Conservation (phyloP, 345 rosid species). For the Salix caprea region DNA sequence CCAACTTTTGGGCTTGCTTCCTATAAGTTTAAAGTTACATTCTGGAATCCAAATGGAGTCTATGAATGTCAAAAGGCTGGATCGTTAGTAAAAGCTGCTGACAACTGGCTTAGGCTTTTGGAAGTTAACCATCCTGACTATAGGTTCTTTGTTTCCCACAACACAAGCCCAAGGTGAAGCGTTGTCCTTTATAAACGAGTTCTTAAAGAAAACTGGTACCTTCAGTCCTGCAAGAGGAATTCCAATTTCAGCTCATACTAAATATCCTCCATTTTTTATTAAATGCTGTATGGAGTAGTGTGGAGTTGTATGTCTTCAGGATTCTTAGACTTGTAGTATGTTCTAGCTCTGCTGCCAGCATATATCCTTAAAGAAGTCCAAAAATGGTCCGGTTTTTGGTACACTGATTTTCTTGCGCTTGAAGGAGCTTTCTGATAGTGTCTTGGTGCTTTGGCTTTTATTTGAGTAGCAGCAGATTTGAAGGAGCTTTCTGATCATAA, state of each 20-base stretch:
- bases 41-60: conserved; percentile 61
- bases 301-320: background rate
- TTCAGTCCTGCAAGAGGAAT: conserved; percentile 17
- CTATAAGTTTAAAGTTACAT: conserved; percentile 65
- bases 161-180: conserved; percentile 21
- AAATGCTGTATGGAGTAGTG: background rate
- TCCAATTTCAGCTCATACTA: background rate
- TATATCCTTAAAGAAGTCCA: background rate
- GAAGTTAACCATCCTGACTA: conserved; percentile 77
- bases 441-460: background rate
- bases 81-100: conserved; percentile 58
- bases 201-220: conserved; percentile 9
- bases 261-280: background rate
- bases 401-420: background rate
- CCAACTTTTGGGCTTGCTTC: conserved; percentile 78
- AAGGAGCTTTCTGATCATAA: background rate
- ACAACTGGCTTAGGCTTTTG: conserved; percentile 63
- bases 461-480: background rate
- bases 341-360: background rate
- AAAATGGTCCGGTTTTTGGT: background rate
- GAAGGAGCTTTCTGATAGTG: conserved; percentile 2
- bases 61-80: conserved; percentile 47
- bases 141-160: conserved; percentile 59
- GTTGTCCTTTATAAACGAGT: background rate
- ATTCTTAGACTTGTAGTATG: background rate